Conservation (phyloP, 2,329 filamentous ascomycete genomes). For the Acephala macrosclerotiorum region DNA sequence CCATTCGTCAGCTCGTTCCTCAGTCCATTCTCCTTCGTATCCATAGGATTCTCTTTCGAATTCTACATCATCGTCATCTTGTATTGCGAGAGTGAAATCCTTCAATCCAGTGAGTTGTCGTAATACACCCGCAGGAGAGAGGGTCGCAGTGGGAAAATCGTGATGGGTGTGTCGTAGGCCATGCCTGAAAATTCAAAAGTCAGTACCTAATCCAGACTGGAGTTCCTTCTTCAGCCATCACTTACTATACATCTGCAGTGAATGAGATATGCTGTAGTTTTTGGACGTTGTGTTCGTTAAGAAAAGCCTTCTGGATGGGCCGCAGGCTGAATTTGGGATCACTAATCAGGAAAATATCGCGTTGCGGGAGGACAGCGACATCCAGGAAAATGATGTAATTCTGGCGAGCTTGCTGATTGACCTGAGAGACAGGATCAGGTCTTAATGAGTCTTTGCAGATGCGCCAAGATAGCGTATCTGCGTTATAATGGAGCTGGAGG, state of each 20-base stretch:
- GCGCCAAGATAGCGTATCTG: not conserved
- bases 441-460: not conserved
- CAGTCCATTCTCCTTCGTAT: too few relatives aligned
- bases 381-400: not conserved
- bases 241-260: not conserved
- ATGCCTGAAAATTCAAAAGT: not conserved
- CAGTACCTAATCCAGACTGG: not conserved
- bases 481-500: not conserved
- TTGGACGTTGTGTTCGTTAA: not conserved
- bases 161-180: not conserved
- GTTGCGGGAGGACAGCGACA: not conserved
- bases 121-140: not conserved
- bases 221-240: not conserved
- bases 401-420: not conserved
- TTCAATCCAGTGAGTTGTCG: not conserved
- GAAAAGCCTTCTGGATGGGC: not conserved
- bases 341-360: not conserved
- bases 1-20: too few relatives aligned
- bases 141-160: not conserved
- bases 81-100: too few relatives aligned
- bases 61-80: too few relatives aligned
- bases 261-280: not conserved
- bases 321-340: constrained; percentile 1
- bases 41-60: too few relatives aligned
- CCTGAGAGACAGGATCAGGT: not conserved